Evolutionary conservation across 2,329 filamentous ascomycete species (phyloP).

Genomic region (Monilinia polystroma): DNA sequence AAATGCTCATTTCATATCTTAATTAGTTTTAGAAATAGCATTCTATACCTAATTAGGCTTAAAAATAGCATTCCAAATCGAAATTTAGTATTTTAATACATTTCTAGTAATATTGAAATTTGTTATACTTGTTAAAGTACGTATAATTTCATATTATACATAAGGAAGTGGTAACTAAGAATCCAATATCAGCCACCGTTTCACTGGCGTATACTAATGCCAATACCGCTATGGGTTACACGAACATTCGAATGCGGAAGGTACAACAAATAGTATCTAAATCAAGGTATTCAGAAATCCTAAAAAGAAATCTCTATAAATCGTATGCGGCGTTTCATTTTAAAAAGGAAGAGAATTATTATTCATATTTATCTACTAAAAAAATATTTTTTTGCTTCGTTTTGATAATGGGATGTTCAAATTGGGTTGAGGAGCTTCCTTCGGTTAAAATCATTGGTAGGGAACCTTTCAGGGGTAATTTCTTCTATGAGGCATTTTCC

Average conservation of each 20-base stretch:
- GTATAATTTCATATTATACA: too few species aligned
- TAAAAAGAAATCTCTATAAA: neutral
- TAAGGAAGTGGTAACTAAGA: too few species aligned
- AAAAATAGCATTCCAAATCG: too few species aligned
- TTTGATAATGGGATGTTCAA: constrained; percentile 6
- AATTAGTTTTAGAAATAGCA: too few species aligned
- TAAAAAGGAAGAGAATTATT: too few species aligned
- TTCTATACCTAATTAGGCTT: too few species aligned
- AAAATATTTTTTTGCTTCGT: neutral
- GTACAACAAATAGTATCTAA: neutral
- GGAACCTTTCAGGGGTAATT: constrained; percentile 1
- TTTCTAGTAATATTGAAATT: too few species aligned
- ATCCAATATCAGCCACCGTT: too few species aligned
- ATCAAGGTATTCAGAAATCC: neutral
- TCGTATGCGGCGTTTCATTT: constrained; percentile 5
- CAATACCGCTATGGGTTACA: neutral
- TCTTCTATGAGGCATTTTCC: constrained; percentile 12
- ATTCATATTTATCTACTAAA: neutral
- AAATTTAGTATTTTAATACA: too few species aligned
- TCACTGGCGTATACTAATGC: too few species aligned
- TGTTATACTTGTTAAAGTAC: too few species aligned
- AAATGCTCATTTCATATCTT: too few species aligned
- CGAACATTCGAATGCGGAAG: neutral
- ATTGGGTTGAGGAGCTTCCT: neutral
- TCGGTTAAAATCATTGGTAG: constrained; percentile 10